Conservation (phyloP, 2,329 filamentous ascomycete species). For the Sarocladiaceae sp. region DNA sequence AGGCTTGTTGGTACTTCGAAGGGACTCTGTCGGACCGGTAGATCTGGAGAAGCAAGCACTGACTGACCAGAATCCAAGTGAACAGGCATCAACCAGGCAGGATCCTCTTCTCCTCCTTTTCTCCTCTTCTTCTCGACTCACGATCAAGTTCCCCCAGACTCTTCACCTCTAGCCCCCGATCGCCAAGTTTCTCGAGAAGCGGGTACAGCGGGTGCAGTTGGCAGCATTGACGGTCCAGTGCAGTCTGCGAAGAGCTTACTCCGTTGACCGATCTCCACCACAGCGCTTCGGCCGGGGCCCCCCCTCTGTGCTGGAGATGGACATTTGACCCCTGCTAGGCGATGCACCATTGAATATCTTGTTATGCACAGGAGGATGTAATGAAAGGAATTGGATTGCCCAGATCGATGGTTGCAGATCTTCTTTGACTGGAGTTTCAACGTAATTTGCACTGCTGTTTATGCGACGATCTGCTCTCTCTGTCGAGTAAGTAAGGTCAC, state of each 20-base stretch:
- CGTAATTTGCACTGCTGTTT: too few relatives aligned
- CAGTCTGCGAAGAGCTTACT: background rate
- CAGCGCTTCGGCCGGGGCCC: background rate
- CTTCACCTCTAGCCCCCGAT: background rate
- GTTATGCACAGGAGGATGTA: too few relatives aligned
- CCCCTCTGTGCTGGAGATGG: background rate
- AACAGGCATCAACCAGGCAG: background rate
- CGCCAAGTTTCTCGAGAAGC: background rate
- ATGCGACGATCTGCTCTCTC: too few relatives aligned
- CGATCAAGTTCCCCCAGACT: background rate
- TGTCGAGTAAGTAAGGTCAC: too few relatives aligned
- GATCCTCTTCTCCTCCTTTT: background rate
- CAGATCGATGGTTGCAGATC: too few relatives aligned
- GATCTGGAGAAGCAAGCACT: background rate
- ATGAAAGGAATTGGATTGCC: too few relatives aligned
- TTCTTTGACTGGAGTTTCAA: too few relatives aligned
- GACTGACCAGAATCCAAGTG: too few relatives aligned
- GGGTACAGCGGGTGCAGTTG: too few relatives aligned
- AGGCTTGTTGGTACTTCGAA: too few relatives aligned
- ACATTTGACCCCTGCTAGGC: background rate
- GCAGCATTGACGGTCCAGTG: too few relatives aligned
- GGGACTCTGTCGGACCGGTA: background rate
- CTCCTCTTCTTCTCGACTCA: background rate
- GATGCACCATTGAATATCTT: too few relatives aligned
- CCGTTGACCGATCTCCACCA: conserved; percentile 6